Percentiles rank a stretch among this genome's conserved stretches.
Conservation (phyloP, 371 early-diverging fungal genomes). For the Rhizopus sp. region DNA sequence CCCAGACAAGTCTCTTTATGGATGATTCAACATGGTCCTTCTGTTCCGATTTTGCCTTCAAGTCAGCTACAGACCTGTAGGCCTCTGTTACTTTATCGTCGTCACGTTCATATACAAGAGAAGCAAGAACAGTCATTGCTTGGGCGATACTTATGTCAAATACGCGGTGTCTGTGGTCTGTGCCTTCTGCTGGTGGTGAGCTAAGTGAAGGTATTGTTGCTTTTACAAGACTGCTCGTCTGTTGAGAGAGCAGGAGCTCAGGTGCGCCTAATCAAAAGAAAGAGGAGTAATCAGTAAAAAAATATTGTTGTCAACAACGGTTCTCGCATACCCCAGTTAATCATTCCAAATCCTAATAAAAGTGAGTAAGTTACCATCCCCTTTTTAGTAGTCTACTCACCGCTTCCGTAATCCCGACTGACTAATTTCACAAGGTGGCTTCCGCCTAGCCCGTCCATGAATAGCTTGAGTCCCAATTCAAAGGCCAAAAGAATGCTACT, state of each 20-base stretch:
- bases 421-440: constrained; percentile 18
- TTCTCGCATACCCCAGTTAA: constrained; percentile 37
- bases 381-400: neutral
- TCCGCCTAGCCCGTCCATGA: constrained; percentile 38
- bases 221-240: constrained; percentile 14
- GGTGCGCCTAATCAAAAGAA: constrained; percentile 19
- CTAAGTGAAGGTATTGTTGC: constrained; percentile 28
- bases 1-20: constrained; percentile 23
- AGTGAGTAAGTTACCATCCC: neutral
- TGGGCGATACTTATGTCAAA: constrained; percentile 42
- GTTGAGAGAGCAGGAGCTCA: constrained; percentile 22
- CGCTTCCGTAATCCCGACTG: constrained; percentile 24
- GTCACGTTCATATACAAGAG: constrained; percentile 51
- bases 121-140: constrained; percentile 24
- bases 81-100: constrained; percentile 42
- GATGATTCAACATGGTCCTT: constrained; percentile 6
- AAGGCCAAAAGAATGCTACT: constrained; percentile 22
- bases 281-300: neutral
- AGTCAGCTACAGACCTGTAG: neutral
- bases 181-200: neutral
- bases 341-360: constrained; percentile 28
- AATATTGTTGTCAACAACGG: neutral
- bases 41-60: neutral
- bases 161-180: constrained; percentile 20
- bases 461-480: constrained; percentile 31